Conservation (phyloP, 352 stramenopile genomes). For the Pythium aristosporum region DNA sequence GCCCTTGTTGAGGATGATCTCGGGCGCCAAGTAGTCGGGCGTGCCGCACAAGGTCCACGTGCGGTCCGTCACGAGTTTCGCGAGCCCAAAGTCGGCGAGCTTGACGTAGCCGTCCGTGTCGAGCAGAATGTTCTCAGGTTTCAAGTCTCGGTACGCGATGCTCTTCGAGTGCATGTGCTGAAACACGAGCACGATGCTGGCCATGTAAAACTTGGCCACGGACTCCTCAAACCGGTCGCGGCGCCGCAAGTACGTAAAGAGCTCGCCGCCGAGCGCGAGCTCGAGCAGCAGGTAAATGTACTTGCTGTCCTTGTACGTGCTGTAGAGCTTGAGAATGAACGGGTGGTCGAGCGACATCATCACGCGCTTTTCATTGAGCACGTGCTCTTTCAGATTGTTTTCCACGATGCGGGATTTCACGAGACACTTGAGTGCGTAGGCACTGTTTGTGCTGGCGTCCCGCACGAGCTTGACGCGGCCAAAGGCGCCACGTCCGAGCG, state of each 20-base stretch:
- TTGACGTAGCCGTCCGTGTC: constrained; percentile 77
- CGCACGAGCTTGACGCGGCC: constrained; percentile 88
- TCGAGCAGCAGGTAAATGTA: constrained; percentile 93
- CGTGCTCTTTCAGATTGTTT: constrained; percentile 90
- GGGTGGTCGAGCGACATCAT: constrained; percentile 88
- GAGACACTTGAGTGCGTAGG: constrained; percentile 92
- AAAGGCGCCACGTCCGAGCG: constrained; percentile 84
- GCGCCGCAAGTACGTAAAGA: constrained; percentile 90
- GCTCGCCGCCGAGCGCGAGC: constrained; percentile 87
- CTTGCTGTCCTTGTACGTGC: constrained; percentile 88
- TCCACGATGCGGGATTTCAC: constrained; percentile 91
- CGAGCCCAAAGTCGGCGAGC: constrained; percentile 88
- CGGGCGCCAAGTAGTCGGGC: constrained; percentile 90
- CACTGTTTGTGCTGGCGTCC: constrained; percentile 55
- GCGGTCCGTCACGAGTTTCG: constrained; percentile 83
- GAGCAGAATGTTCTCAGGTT: constrained; percentile 77
- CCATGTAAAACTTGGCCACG: constrained; percentile 85
- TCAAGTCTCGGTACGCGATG: constrained; percentile 89
- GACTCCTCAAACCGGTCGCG: constrained; percentile 73
- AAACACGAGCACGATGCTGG: constrained; percentile 89
- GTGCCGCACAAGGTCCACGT: constrained; percentile 93
- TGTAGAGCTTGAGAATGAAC: constrained; percentile 91
- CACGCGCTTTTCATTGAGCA: constrained; percentile 90
- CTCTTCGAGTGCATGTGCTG: constrained; percentile 88
- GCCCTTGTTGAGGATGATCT: constrained; percentile 92